These are phyloP conservation scores for Cladosporium sp. DNA, from an alignment of 2,329 filamentous ascomycete species.

Conservation along the genomic window DNA sequence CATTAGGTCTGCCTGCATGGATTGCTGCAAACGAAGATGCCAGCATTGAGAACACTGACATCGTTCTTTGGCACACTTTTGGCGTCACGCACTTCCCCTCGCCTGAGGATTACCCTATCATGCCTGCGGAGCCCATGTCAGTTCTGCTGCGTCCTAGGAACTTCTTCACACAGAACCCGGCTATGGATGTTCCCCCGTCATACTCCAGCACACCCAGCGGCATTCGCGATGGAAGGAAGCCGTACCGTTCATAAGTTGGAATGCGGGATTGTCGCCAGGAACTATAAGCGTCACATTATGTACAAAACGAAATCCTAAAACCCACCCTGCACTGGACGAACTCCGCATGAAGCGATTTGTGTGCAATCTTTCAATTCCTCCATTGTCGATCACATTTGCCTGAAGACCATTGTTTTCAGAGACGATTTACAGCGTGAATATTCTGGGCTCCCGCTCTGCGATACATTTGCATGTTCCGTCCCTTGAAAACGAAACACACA, in stretches of 20 bases:
- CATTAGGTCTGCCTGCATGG: constrained; percentile 58
- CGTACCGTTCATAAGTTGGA: neutral
- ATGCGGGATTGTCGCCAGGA: too few relatives aligned
- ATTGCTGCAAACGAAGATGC: constrained; percentile 49
- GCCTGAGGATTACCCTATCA: constrained; percentile 83
- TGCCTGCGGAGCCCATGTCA: constrained; percentile 67
- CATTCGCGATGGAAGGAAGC: constrained; percentile 4
- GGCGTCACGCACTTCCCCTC: constrained; percentile 81
- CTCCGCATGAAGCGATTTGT: too few relatives aligned
- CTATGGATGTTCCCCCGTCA: constrained; percentile 44
- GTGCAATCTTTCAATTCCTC: too few relatives aligned
- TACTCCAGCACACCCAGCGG: constrained; percentile 12
- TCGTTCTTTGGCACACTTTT: constrained; percentile 89
- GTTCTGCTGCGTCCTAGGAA: constrained; percentile 43
- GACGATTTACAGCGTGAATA: too few relatives aligned
- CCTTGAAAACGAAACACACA: too few relatives aligned
- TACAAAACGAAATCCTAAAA: too few relatives aligned
- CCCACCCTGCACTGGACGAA: too few relatives aligned
- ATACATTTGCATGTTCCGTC: too few relatives aligned
- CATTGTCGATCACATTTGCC: too few relatives aligned
- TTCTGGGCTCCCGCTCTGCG: too few relatives aligned
- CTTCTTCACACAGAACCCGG: constrained; percentile 49
- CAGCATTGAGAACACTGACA: constrained; percentile 64
- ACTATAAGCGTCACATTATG: too few relatives aligned
- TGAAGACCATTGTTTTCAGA: too few relatives aligned